These are phyloP conservation scores for Cordyceps fumosorosea DNA, from an alignment of 2,329 filamentous ascomycete genomes.

Conservation along the genomic window DNA sequence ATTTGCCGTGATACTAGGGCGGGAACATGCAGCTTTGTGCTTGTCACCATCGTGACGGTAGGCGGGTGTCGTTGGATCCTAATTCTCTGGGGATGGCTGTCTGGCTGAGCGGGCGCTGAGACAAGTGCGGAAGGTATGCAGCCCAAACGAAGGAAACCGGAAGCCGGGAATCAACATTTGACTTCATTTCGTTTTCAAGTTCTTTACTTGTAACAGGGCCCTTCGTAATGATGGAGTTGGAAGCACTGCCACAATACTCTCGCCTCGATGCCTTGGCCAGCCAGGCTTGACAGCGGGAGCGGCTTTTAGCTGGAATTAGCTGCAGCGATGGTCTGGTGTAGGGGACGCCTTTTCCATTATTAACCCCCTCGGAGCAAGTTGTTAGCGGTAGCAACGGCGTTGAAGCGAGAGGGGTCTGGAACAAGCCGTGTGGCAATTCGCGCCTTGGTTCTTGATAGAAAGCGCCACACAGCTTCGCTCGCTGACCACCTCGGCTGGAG, in stretches of 20 bases:
- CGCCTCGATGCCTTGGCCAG: not conserved
- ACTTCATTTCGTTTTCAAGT: not conserved
- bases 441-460: not conserved
- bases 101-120: no score
- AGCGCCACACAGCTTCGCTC: not conserved
- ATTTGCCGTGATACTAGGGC: not conserved
- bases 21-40: no score
- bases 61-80: no score
- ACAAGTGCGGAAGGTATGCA: no score
- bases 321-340: not conserved
- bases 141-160: not conserved
- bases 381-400: no score
- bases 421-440: not conserved
- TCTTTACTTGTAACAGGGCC: not conserved
- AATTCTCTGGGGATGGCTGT: no score
- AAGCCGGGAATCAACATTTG: not conserved
- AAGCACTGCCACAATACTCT: not conserved
- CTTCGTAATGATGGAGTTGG: not conserved
- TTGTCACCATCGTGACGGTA: no score
- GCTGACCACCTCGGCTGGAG: not conserved
- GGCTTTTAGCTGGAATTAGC: constrained; percentile 9
- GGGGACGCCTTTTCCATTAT: no score
- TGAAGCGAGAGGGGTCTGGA: not conserved
- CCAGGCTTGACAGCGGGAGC: not conserved
- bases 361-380: not conserved